Evolutionary conservation across 371 early-diverging fungal species (phyloP).

Genomic region (Globomyces sp.): DNA sequence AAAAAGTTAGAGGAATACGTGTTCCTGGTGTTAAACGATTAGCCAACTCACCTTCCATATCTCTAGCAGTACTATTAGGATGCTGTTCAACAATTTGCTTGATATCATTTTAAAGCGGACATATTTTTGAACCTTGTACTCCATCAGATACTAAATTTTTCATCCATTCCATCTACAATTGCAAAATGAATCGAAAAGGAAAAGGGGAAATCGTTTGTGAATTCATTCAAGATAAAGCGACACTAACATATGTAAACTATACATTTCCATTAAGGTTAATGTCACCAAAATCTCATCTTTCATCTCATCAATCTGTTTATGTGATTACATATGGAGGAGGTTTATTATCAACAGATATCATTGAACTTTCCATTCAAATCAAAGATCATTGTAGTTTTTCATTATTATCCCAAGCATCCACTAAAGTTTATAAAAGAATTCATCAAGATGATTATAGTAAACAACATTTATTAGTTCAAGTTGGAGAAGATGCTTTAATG

Average conservation of each 20-base stretch:
- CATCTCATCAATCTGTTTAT: conserved; percentile 30
- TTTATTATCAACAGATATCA: conserved; percentile 67
- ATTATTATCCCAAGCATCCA: conserved; percentile 74
- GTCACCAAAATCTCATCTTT: conserved; percentile 1
- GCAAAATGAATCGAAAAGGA: background rate
- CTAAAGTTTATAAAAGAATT: conserved; percentile 61
- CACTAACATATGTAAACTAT: background rate
- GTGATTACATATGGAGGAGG: conserved; percentile 78
- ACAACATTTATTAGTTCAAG: conserved; percentile 46
- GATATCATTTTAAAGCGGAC: too few species aligned
- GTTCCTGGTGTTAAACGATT: too few species aligned
- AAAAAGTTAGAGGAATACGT: too few species aligned
- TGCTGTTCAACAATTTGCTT: too few species aligned
- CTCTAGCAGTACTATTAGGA: too few species aligned
- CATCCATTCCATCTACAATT: too few species aligned
- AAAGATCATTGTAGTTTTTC: conserved; percentile 53
- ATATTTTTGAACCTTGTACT: too few species aligned
- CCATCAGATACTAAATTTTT: too few species aligned
- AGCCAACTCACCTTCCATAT: too few species aligned
- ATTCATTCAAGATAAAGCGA: background rate
- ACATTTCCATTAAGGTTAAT: conserved; percentile 6
- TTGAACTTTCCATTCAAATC: conserved; percentile 51
- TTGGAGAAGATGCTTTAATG: conserved; percentile 47
- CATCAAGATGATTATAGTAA: background rate
- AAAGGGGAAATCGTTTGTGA: conserved; percentile 3